Evolutionary conservation across 2,329 filamentous ascomycete genomes (phyloP), one percentile per base, ranked within the genome.

Genomic region (Chrysosporium queenslandicum): DNA sequence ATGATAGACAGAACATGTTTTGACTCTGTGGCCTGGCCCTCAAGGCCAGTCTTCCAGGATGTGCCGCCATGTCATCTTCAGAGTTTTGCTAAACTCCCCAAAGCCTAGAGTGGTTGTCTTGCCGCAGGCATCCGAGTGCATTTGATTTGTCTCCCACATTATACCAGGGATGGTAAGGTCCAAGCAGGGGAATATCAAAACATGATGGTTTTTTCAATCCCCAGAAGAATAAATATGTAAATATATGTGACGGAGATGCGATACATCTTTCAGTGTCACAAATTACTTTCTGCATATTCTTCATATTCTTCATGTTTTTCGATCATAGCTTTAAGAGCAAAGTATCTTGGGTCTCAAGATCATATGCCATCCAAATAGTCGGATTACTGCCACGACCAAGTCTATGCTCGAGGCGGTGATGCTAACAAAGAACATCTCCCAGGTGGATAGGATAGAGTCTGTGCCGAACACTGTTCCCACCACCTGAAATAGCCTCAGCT

Each of bases 101-200:
- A 48, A 3, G 58, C 57, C 55, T 58, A 50, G 32, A 64, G 48
- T 53, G 63, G 58, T 58, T 65, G 59, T 34, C 45, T 58, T 50
- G 61, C 61, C 40, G 62, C 60, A 39, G 58, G 63, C 60, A 65
- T 65, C 36, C 58, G 58, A 57, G 55, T 58, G 54, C 55, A 37
- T 61, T 59, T 29, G 59, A 41, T 46, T 54, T 53, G 29, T 43
- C 54, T 45, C 16, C 45, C 37, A 60, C 34, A 37, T 37, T 37
- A 37, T 37, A 37, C 34, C 34, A 37, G n/a, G 34, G 50, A n/a
- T 21, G 42, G 52, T 34, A 52, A 60, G 51, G 58, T 12, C 60
- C 60, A 50, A 57, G 55, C n/a, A 61, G 49, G 25, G 61, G 45
- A 60, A 58, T 12, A 63, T 58, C 18, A 62, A 40, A 23, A 60